Evolutionary conservation across 2,329 filamentous ascomycete genomes (phyloP).

Genomic region (Fusarium camptoceras): DNA sequence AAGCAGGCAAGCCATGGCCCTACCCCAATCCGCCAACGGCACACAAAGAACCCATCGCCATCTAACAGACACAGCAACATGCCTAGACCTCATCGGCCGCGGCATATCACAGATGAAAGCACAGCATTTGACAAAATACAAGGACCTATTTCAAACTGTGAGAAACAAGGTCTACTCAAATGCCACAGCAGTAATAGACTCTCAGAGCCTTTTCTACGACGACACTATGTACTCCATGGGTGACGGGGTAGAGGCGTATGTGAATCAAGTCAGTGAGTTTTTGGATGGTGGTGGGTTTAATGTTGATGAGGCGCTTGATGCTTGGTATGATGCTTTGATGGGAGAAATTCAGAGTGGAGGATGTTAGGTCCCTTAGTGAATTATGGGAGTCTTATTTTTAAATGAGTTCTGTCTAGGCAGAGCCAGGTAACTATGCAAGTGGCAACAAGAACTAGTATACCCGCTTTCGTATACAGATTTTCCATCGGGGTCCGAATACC

Average conservation of each 20-base stretch:
- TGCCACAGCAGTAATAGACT: rapidly evolving
- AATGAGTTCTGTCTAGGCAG: too few species aligned
- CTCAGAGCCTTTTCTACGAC: background rate
- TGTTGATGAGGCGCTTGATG: constrained; percentile 14
- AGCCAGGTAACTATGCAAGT: too few species aligned
- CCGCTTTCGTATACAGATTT: too few species aligned
- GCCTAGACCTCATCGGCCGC: background rate
- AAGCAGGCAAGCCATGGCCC: background rate
- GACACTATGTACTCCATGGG: background rate
- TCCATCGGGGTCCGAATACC: too few species aligned
- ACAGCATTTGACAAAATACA: rapidly evolving
- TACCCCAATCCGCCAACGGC: rapidly evolving
- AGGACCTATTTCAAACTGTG: background rate
- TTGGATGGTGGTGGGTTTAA: constrained; percentile 1
- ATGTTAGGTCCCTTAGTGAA: too few species aligned
- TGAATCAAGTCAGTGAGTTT: background rate
- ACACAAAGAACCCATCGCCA: background rate
- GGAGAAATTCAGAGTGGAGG: background rate
- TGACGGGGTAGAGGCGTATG: background rate
- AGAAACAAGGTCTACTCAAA: background rate
- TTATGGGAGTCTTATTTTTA: too few species aligned
- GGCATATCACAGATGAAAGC: background rate
- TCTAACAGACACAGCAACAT: background rate
- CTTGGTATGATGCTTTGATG: constrained; percentile 11
- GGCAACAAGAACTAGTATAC: too few species aligned